A percentile compares a stretch with the other conserved stretches of the same genome.
phyloP scores from a whole-genome alignment of 148 eudicot species.

The Persicaria maculosa region DNA sequence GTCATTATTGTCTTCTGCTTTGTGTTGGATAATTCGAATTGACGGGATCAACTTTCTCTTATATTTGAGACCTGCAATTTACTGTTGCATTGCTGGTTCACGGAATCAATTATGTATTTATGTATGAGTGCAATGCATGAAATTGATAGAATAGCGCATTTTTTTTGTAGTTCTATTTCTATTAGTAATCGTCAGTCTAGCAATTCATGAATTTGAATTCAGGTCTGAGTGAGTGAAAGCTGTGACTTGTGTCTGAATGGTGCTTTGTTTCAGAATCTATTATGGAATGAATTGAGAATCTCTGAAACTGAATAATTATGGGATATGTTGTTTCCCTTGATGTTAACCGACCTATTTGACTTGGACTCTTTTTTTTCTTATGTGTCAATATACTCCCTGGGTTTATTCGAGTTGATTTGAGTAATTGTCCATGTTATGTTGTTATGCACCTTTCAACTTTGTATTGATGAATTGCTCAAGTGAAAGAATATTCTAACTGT shows the following conservation, averaged over 20 bases:
- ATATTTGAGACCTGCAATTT: not conserved
- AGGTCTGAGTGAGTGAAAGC: no score
- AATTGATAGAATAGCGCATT: not conserved
- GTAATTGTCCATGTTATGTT: not conserved
- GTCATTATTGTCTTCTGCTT: not conserved
- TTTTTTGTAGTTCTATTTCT: not conserved
- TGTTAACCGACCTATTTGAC: not conserved
- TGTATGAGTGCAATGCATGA: not conserved
- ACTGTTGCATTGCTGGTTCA: not conserved
- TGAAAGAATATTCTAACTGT: not conserved
- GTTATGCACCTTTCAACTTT: not conserved
- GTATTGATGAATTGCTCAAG: not conserved
- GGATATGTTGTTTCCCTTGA: not conserved
- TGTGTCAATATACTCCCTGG: not conserved
- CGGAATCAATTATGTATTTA: not conserved
- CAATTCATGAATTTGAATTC: not conserved
- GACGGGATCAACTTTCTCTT: not conserved
- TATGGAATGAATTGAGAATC: no score
- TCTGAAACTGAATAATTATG: not conserved
- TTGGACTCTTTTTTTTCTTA: not conserved
- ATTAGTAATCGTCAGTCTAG: not conserved
- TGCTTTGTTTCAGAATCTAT: no score
- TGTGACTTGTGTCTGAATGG: no score
- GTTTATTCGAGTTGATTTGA: not conserved
- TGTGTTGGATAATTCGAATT: not conserved